A percentile compares a stretch with the other conserved stretches of the same genome.
phyloP scores from a whole-genome alignment of 1,284 basidiomycete species.

The Erythrobasidium hasegawianum region DNA sequence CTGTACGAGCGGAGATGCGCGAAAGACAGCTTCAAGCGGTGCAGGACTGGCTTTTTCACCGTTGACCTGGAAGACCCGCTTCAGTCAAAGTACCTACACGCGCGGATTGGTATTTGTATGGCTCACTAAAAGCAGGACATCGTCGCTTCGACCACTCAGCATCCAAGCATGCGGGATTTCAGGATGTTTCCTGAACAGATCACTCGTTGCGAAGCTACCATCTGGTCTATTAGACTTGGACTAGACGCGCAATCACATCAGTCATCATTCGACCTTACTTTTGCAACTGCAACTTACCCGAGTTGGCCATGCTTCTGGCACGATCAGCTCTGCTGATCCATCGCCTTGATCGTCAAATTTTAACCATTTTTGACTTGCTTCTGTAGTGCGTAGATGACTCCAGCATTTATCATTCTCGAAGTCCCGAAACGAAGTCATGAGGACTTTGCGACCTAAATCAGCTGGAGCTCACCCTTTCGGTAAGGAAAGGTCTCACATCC shows the following conservation, averaged over 20 bases:
- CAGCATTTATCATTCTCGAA: slow-evolving; percentile 59
- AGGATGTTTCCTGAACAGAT: slow-evolving; percentile 57
- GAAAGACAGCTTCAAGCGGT: slow-evolving; percentile 53
- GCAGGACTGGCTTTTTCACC: slow-evolving; percentile 61
- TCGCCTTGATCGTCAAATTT: slow-evolving; percentile 53
- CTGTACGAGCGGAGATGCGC: slow-evolving; percentile 51
- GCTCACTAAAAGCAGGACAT: slow-evolving; percentile 54
- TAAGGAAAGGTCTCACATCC: slow-evolving; percentile 45
- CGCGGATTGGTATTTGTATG: no score
- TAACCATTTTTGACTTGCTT: slow-evolving; percentile 51
- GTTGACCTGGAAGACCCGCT: slow-evolving; percentile 40
- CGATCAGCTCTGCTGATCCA: slow-evolving; percentile 57
- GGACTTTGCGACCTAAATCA: slow-evolving; percentile 39
- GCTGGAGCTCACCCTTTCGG: no score
- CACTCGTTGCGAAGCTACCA: slow-evolving; percentile 60
- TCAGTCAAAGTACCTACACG: not conserved
- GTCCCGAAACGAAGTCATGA: slow-evolving; percentile 57
- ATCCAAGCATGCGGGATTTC: slow-evolving; percentile 54
- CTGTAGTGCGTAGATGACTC: slow-evolving; percentile 57
- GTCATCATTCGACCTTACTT: not conserved
- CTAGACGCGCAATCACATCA: slow-evolving; percentile 38
- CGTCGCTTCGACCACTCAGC: slow-evolving; percentile 61
- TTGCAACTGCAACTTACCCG: slow-evolving; percentile 49
- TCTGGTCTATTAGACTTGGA: slow-evolving; percentile 57
- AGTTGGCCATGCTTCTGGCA: slow-evolving; percentile 58